Base-by-base conservation (phyloP, 805 yeast genomes). In the Cyberlindnera euphorbiiphila region DNA sequence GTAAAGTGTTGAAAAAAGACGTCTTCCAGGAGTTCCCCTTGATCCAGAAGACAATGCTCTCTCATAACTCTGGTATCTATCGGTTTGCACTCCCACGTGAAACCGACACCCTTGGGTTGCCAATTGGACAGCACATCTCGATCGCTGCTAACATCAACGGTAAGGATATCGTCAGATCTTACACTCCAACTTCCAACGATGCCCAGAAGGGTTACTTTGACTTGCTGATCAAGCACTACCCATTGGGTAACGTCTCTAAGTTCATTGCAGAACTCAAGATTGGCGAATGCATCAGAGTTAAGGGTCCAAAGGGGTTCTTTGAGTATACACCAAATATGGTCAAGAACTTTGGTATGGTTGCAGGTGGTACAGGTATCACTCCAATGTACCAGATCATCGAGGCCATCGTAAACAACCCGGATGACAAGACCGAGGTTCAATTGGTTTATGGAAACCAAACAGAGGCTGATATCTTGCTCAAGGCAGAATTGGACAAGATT, bases 281-380 rank as follows among this genome's bases (percentile, higher is more conserved):
- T 42, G 96, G 96, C 47, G 94, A 89, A 51, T 57, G 71, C 26
- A 78, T 88, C 51, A 77, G 74, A 34, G 82, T 87, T 41, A 75
- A 84, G 57, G 96, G 98, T 20, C 98, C 98, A 52, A 85, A 85
- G 65, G 97, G 98, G 7, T 77, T 77, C 54, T 87, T 85, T 70
- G 73, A 78, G 45, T 89, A 89, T 66, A 69, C 76, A 36, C 87
- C 94, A 50, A 85, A 85, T 64, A 78, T 82, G 79, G 79, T 75
- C 40, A 66, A 71, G 41, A 71, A 74, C 43, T 71, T 89, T 42
- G 87, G 83, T 37, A 89, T 89, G 97, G 79, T 91, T 49, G 95
- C 96, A 28, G 97, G 97, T 50, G 98, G 97, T 56, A 86, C 97
- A 25, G 97, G 97, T 60, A 83, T 88, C 54, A 83, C 96, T 7